These are phyloP conservation scores for Murraya paniculata DNA, from an alignment of 345 rosid species.

Conservation along the genomic window DNA sequence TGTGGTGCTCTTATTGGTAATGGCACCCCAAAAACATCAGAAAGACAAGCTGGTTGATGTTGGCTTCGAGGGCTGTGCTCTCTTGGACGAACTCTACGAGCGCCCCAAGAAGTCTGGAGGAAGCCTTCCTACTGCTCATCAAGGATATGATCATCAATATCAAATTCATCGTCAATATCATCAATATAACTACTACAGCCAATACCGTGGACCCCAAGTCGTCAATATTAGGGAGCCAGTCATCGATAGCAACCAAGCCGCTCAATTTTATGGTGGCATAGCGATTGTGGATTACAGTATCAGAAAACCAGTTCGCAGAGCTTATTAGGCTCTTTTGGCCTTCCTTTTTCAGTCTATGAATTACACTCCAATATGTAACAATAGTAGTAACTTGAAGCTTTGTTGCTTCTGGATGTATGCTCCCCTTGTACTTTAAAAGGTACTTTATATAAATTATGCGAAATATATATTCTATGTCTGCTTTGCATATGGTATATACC, in stretches of 20 bases:
- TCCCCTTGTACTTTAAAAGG: not conserved
- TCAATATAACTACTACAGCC: not conserved
- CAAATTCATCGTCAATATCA: not conserved
- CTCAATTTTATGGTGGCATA: not conserved
- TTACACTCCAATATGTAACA: not conserved
- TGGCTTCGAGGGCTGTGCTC: constrained; percentile 19
- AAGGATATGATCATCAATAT: not conserved
- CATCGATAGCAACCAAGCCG: not conserved
- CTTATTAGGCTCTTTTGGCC: not conserved
- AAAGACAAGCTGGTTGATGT: constrained; percentile 9
- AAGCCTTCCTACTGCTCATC: not conserved
- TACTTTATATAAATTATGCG: not conserved
- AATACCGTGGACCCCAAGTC: not conserved
- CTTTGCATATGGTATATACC: not conserved
- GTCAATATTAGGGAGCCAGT: not conserved
- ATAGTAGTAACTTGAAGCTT: not conserved
- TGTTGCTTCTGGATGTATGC: not conserved
- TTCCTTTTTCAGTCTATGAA: not conserved
- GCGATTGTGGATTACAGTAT: not conserved
- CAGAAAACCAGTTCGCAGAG: not conserved
- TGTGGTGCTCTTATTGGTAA: not conserved
- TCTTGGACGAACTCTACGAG: constrained; percentile 10
- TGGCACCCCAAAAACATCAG: not conserved
- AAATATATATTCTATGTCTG: not conserved
- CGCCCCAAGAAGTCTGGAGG: not conserved